phyloP scores from a whole-genome alignment of 2,329 filamentous ascomycete species.

The Diplocarpon mali region DNA sequence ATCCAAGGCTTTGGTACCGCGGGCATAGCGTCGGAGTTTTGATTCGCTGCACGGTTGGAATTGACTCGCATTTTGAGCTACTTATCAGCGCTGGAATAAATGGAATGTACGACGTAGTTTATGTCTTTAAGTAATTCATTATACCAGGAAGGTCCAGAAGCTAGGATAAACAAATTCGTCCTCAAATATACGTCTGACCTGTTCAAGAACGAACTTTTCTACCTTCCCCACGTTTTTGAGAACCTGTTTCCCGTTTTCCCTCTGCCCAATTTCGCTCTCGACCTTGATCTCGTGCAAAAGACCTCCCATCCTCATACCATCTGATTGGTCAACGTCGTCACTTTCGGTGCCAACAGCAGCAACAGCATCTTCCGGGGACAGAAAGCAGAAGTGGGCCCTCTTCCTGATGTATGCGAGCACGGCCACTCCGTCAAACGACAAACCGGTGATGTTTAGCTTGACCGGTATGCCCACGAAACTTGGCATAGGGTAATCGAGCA shows the following conservation, averaged over 20 bases:
- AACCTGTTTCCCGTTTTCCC: conserved; percentile 84
- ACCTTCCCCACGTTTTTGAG: conserved; percentile 98
- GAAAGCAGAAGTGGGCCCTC: conserved; percentile 84
- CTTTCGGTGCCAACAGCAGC: conserved; percentile 42
- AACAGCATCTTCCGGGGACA: conserved; percentile 83
- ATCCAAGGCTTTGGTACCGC: background rate
- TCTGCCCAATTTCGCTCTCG: conserved; percentile 93
- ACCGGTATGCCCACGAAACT: conserved; percentile 94
- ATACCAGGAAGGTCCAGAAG: conserved; percentile 95
- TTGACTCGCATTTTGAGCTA: background rate
- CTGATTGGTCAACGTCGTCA: conserved; percentile 18
- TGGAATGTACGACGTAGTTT: background rate
- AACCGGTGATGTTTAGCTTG: conserved; percentile 85
- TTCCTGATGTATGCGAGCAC: conserved; percentile 86
- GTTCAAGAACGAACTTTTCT: conserved; percentile 91
- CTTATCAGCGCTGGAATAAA: background rate
- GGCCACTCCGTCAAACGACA: conserved; percentile 91
- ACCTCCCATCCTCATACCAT: conserved; percentile 48
- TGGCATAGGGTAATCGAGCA: conserved; percentile 96
- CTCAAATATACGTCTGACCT: conserved; percentile 93
- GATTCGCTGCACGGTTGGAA: background rate
- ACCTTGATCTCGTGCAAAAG: conserved; percentile 87
- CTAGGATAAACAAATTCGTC: conserved; percentile 98
- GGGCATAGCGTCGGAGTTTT: conserved; percentile 17
- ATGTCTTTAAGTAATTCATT: background rate